Evolutionary conservation across 345 rosid genomes (phyloP).

Genomic region (Tarenaya hassleriana): DNA sequence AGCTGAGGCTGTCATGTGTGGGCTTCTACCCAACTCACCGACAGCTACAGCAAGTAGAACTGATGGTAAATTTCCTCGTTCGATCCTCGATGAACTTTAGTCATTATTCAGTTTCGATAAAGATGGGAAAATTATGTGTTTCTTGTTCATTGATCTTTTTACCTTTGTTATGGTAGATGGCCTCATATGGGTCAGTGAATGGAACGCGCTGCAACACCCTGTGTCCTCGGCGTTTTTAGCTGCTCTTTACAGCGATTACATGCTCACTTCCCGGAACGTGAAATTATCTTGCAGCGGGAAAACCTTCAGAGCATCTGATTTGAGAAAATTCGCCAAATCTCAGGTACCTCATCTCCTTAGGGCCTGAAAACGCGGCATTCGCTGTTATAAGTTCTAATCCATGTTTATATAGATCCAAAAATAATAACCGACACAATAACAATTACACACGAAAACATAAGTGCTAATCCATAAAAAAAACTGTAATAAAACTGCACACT

Average conservation of each 20-base stretch:
- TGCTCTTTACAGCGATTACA: constrained; percentile 79
- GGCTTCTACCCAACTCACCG: constrained; percentile 80
- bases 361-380: no score
- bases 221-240: constrained; percentile 92
- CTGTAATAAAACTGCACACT: no score
- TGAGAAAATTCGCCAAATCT: constrained; percentile 74
- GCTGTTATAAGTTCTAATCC: no score
- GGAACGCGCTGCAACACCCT: constrained; percentile 90
- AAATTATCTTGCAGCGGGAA: constrained; percentile 56
- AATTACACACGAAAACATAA: no score
- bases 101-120: no score
- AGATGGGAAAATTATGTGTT: no score
- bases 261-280: constrained; percentile 72
- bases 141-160: not conserved
- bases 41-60: constrained; percentile 81
- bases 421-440: no score
- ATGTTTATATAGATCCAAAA: no score
- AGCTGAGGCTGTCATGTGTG: constrained; percentile 93
- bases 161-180: constrained; percentile 62
- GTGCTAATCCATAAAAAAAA: no score
- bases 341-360: constrained; percentile 46
- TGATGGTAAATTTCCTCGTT: constrained; percentile 62
- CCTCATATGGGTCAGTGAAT: constrained; percentile 81
- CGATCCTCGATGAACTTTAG: not conserved
- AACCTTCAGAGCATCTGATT: constrained; percentile 71